Base-by-base conservation (phyloP, 2,329 filamentous ascomycete genomes). In the Gyromitra esculenta region DNA sequence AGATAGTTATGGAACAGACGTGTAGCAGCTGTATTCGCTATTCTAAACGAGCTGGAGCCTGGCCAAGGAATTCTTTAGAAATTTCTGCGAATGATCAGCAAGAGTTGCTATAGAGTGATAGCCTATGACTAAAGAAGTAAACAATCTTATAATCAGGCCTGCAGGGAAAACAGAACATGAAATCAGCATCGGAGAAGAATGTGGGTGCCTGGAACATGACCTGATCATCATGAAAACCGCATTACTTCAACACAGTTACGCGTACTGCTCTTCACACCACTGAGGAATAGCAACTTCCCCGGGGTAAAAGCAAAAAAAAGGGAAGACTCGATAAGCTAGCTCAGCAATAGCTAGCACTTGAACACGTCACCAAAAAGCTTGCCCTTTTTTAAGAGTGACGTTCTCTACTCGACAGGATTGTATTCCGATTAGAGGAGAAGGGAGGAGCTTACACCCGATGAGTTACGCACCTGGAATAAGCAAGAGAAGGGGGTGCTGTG, bases 1-100 rank as follows among this genome's bases (percentile, higher is more conserved):
- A 68, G 4, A 35, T 8, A 57, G 54, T 57, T 57, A 57, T 57
- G 57, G 37, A 39, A 60, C 54, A 69, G 41, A 69, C 66, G 66
- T 69, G 66, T 69, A 69, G 54, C 56, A 43, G 66, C 54, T 39
- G 66, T 69, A 69, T 69, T 69, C 66, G 66, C 54, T 69, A 43
- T 39, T 60, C 31, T 60, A 39, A 69, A 69, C 41, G 54, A 37
- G 54, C 54, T 60, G 21, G 18, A 50, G 13, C 18, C 11, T n/a
- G 54, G 54, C 66, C 54, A 69, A 60, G 66, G 54, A 60, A 69
- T 43, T 41, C 54, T 21, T 18, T 15, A 8, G 18, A 45, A 48
- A 41, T 21, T 31, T 35, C 66, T 25, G 18, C 66, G 43, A 69
- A 69, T 69, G 66, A 56, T 50, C 66, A 37, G 35, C 41, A 21